Evolutionary conservation across 176 grass and related monocot species (phyloP).

Genomic region (Ampelocalamus luodianensis): DNA sequence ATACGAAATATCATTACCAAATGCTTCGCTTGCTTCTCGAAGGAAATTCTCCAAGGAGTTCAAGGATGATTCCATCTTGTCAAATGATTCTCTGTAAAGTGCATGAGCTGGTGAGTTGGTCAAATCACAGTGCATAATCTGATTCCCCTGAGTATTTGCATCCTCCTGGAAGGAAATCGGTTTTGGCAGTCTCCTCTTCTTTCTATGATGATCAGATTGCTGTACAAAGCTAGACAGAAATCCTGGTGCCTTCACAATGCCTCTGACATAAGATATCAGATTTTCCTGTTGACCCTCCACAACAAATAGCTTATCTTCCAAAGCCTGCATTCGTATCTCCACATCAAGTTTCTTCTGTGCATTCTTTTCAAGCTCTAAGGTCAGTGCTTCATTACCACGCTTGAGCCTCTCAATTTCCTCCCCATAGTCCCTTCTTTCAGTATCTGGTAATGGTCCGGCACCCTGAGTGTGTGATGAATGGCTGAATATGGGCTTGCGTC

Average conservation of each 20-base stretch:
- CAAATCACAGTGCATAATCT: slow-evolving; percentile 40
- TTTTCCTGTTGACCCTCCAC: slow-evolving; percentile 64
- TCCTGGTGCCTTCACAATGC: slow-evolving; percentile 63
- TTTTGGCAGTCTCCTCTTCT: slow-evolving; percentile 72
- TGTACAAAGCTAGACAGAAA: slow-evolving; percentile 59
- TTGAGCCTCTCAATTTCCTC: slow-evolving; percentile 84
- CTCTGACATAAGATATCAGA: slow-evolving; percentile 61
- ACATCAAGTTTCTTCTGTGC: slow-evolving; percentile 58
- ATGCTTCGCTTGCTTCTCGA: slow-evolving; percentile 67
- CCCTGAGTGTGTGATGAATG: slow-evolving; percentile 69
- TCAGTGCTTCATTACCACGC: slow-evolving; percentile 57
- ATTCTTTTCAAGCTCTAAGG: slow-evolving; percentile 66
- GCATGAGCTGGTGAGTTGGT: slow-evolving; percentile 40
- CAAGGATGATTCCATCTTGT: slow-evolving; percentile 90
- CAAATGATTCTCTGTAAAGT: slow-evolving; percentile 68
- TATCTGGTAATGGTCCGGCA: slow-evolving; percentile 54
- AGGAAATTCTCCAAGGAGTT: slow-evolving; percentile 86
- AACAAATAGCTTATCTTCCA: slow-evolving; percentile 73
- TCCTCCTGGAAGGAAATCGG: slow-evolving; percentile 56
- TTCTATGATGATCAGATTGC: slow-evolving; percentile 59
- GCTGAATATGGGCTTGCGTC: slow-evolving; percentile 91
- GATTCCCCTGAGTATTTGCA: slow-evolving; percentile 44
- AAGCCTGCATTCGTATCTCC: slow-evolving; percentile 78
- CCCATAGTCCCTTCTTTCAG: slow-evolving; percentile 69
- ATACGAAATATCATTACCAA: slow-evolving; percentile 62